Conservation (phyloP, 768 basidiomycete genomes). For the Phaeotremella skinneri region DNA sequence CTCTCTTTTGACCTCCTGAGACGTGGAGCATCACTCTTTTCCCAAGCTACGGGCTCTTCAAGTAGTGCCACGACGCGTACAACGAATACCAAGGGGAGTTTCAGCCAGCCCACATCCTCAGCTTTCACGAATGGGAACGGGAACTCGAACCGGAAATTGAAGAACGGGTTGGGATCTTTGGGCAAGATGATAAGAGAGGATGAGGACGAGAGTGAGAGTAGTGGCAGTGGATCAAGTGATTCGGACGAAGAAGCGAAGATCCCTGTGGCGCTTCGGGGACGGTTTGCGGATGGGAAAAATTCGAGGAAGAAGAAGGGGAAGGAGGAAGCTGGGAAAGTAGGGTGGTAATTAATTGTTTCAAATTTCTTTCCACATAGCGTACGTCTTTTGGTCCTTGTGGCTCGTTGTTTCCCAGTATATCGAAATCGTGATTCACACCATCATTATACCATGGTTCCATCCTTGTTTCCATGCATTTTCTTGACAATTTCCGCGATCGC, state of each 20-base stretch:
- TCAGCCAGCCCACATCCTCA: neutral
- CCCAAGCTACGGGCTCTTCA: neutral
- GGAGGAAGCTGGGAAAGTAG: neutral
- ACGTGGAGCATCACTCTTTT: neutral
- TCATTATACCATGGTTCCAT: neutral
- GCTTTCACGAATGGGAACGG: too few relatives aligned
- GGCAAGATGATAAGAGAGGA: neutral
- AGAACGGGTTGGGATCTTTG: neutral
- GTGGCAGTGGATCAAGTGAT: neutral
- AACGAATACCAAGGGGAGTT: neutral
- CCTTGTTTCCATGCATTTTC: neutral
- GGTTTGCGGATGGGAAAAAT: neutral
- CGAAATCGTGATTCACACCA: neutral
- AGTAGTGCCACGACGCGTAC: neutral
- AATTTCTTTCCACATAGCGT: neutral
- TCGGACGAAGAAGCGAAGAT: neutral
- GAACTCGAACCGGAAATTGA: too few relatives aligned
- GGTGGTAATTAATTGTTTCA: neutral
- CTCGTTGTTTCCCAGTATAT: too few relatives aligned
- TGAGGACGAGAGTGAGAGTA: slow-evolving; percentile 3
- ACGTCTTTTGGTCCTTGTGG: neutral
- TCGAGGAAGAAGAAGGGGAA: neutral
- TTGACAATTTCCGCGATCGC: too few relatives aligned
- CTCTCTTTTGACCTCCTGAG: neutral
- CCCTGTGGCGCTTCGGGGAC: neutral